phyloP scores from a whole-genome alignment of 768 basidiomycete species.

The Flagelloscypha sp. region DNA sequence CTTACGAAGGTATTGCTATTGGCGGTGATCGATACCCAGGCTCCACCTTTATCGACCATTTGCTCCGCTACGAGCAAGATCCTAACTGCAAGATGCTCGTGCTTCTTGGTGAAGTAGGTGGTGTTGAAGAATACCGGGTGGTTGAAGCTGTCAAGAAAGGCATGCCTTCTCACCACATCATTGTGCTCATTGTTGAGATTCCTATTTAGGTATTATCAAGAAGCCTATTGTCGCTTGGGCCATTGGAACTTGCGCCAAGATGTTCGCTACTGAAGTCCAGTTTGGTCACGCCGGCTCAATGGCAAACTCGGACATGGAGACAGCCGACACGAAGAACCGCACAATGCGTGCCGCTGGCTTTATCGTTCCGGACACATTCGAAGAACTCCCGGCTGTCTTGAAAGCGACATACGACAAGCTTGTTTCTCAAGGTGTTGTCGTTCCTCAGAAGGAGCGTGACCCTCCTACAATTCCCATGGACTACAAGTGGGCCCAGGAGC shows the following conservation, averaged over 20 bases:
- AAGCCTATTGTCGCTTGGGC: conserved; percentile 99
- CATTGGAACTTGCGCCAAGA: conserved; percentile 99
- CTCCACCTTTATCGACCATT: conserved; percentile 97
- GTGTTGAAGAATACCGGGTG: conserved; percentile 97
- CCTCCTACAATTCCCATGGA: conserved; percentile 99
- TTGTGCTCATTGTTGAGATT: too few species aligned
- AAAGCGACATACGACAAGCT: conserved; percentile 80
- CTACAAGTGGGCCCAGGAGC: conserved; percentile 99
- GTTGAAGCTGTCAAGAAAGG: conserved; percentile 95
- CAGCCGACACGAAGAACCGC: conserved; percentile 94
- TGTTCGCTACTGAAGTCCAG: conserved; percentile 99
- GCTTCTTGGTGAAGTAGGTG: conserved; percentile 96
- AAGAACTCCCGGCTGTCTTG: conserved; percentile 83
- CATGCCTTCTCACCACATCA: too few species aligned
- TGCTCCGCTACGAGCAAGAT: conserved; percentile 94
- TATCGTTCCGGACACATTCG: conserved; percentile 95
- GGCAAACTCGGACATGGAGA: conserved; percentile 97
- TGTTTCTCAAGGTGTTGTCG: conserved; percentile 58
- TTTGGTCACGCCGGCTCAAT: conserved; percentile 98
- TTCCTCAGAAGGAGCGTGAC: conserved; percentile 68
- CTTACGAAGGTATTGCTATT: conserved; percentile 99
- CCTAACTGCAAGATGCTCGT: conserved; percentile 99
- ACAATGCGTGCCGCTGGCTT: conserved; percentile 95
- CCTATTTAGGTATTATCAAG: too few species aligned
- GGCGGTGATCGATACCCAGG: conserved; percentile 99